Evolutionary conservation across 2,329 filamentous ascomycete species (phyloP).

Genomic region (Talaromyces pinophilus): DNA sequence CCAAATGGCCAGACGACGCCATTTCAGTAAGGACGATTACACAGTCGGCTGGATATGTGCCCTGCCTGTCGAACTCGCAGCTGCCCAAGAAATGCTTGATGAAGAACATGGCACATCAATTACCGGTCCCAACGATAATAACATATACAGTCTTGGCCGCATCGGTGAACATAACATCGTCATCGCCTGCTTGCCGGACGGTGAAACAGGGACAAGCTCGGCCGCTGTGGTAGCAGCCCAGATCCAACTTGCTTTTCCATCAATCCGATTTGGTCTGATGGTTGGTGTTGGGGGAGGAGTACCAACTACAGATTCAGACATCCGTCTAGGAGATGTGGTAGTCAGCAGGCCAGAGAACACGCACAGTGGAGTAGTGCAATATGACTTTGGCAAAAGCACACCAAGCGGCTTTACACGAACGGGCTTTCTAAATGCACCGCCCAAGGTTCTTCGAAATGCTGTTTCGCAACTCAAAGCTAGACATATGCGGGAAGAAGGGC

Average conservation of each 20-base stretch:
- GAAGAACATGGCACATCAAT: background rate
- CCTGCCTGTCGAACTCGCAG: background rate
- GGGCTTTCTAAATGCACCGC: background rate
- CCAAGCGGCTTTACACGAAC: background rate
- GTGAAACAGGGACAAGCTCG: background rate
- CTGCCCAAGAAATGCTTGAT: background rate
- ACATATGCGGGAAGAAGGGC: too few relatives aligned
- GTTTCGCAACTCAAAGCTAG: background rate
- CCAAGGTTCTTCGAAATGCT: background rate
- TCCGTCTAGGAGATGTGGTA: constrained; percentile 4
- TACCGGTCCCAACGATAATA: background rate
- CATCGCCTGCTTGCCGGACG: background rate
- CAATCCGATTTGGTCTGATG: background rate
- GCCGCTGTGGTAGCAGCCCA: constrained; percentile 1
- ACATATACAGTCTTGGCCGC: background rate
- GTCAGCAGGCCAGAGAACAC: background rate
- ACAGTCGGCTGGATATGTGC: background rate
- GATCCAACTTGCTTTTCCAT: background rate
- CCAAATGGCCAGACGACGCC: background rate
- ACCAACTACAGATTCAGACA: background rate
- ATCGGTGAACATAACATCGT: background rate
- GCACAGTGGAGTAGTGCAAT: background rate
- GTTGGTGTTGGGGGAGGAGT: constrained; percentile 12
- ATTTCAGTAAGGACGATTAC: background rate
- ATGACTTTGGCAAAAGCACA: constrained; percentile 2